Evolutionary conservation across 164 flowering plant genomes (phyloP).

Genomic region (Sextonia rubra): DNA sequence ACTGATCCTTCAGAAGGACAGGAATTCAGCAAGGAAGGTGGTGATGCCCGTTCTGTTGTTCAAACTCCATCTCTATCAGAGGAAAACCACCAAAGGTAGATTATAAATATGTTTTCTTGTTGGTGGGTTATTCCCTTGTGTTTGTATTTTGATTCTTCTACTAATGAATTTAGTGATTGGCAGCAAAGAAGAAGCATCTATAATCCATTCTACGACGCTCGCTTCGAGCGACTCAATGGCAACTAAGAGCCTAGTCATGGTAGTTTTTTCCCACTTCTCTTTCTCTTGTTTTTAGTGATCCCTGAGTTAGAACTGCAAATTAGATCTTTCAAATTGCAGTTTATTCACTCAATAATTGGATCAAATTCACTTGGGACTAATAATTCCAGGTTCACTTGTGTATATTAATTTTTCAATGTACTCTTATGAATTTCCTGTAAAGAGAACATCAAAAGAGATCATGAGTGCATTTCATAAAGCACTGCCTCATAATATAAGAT

Average conservation of each 20-base stretch:
- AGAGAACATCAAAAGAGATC: too few relatives aligned
- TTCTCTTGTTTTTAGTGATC: not conserved
- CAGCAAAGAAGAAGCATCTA: constrained; percentile 1
- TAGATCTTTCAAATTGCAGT: too few relatives aligned
- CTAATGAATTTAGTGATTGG: not conserved
- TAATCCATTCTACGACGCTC: not conserved
- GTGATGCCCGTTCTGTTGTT: constrained; percentile 19
- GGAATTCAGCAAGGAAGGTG: not conserved
- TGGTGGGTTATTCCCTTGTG: too few relatives aligned
- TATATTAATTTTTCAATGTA: too few relatives aligned
- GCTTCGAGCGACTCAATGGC: not conserved
- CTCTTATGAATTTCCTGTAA: too few relatives aligned
- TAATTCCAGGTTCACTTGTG: too few relatives aligned
- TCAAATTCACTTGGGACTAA: too few relatives aligned
- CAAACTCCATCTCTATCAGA: constrained; percentile 5
- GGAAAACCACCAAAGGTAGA: not conserved
- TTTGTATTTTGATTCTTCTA: not conserved
- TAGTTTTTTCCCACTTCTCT: not conserved
- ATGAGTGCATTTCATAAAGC: too few relatives aligned
- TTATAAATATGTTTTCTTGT: too few relatives aligned
- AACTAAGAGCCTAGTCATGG: not conserved
- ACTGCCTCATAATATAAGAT: too few relatives aligned
- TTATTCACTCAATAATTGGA: too few relatives aligned
- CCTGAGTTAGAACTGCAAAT: not conserved
- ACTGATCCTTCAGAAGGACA: not conserved